Percentiles rank a stretch among this genome's conserved stretches.
phyloP scores from a whole-genome alignment of 148 eudicot genomes.

The Dianthus caryophyllus region DNA sequence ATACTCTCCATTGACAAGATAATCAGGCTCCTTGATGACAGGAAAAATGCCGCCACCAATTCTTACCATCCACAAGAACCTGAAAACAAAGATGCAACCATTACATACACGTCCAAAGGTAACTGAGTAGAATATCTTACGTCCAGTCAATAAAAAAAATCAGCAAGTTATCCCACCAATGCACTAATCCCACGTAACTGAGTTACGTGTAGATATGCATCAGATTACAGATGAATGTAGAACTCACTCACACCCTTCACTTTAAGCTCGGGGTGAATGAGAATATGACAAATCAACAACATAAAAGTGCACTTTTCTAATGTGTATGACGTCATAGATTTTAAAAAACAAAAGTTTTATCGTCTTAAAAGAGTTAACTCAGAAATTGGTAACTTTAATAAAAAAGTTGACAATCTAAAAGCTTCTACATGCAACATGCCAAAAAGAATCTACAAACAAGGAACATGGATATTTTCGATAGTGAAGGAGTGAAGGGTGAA shows the following conservation, averaged over 20 bases:
- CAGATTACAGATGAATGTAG: neutral
- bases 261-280: neutral
- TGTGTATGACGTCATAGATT: neutral
- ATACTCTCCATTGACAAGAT: slow-evolving; percentile 97
- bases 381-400: neutral
- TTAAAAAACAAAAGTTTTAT: neutral
- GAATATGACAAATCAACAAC: neutral
- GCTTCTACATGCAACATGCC: neutral
- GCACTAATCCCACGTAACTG: neutral
- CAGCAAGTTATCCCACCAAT: neutral
- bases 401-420: neutral
- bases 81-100: slow-evolving; percentile 18
- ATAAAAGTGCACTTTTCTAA: neutral
- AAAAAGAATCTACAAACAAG: neutral
- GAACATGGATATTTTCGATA: neutral
- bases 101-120: neutral
- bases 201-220: neutral
- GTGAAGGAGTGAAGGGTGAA: neutral
- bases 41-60: slow-evolving; percentile 98
- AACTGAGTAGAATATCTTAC: neutral
- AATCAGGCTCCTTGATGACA: slow-evolving; percentile 94
- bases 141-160: neutral
- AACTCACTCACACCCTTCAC: neutral
- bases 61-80: slow-evolving; percentile 99
- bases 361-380: neutral